A percentile compares a stretch with the other conserved stretches of the same genome.
Conservation (phyloP, 176 grass and related monocot species). For the Hsuehochloa calcarea region DNA sequence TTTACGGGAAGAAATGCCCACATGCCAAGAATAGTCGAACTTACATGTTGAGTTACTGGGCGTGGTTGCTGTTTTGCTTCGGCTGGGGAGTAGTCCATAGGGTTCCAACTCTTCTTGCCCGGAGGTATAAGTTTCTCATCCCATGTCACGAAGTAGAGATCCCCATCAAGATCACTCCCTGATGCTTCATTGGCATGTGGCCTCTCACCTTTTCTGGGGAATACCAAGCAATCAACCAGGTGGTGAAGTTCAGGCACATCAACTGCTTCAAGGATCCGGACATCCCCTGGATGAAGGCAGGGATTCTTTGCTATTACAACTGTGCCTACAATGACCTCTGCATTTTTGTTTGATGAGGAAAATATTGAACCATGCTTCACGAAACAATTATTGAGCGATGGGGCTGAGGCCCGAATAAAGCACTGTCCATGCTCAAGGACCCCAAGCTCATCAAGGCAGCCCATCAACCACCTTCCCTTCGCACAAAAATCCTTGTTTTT, state of each 20-base stretch:
- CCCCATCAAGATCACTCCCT: constrained; percentile 92
- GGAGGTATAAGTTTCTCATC: constrained; percentile 82
- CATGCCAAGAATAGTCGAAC: not conserved
- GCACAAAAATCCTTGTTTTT: constrained; percentile 86
- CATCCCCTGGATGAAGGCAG: constrained; percentile 87
- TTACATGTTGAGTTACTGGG: constrained; percentile 42
- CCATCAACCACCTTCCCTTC: constrained; percentile 90
- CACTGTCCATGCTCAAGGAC: constrained; percentile 81
- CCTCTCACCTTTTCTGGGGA: constrained; percentile 79
- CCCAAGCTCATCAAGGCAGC: constrained; percentile 83
- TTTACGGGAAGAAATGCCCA: not conserved
- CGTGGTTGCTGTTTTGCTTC: constrained; percentile 41
- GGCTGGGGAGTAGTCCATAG: constrained; percentile 68
- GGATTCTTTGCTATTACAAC: constrained; percentile 91
- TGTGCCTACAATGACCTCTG: constrained; percentile 60
- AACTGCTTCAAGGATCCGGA: constrained; percentile 82
- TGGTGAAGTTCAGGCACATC: constrained; percentile 70
- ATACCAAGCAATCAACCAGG: constrained; percentile 88
- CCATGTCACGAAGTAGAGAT: constrained; percentile 93
- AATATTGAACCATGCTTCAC: constrained; percentile 62
- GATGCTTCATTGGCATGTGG: constrained; percentile 90
- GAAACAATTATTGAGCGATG: constrained; percentile 63
- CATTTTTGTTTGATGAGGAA: constrained; percentile 46
- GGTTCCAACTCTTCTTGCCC: constrained; percentile 71
- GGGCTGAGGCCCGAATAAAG: constrained; percentile 68